Percentiles rank a stretch among this genome's conserved stretches.
Conservation (phyloP, 345 rosid species). For the Passiflora organensis region DNA sequence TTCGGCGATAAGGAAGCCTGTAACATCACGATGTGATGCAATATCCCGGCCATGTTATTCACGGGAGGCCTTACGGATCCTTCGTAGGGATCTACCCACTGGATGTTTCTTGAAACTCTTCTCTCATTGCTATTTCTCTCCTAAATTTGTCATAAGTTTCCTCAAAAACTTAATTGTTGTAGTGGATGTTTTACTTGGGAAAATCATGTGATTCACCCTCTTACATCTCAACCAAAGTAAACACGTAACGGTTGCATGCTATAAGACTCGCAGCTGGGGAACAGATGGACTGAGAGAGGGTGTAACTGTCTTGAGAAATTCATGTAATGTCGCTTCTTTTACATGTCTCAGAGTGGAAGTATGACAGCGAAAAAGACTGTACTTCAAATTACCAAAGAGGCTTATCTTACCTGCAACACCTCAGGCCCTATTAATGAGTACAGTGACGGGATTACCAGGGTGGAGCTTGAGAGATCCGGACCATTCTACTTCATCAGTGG, state of each 20-base stretch:
- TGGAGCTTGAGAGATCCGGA: conserved; percentile 38
- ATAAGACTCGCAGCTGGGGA: background rate
- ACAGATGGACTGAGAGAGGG: conserved; percentile 10
- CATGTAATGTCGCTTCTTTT: background rate
- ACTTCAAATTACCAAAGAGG: conserved; percentile 43
- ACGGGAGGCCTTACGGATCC: conserved; percentile 62
- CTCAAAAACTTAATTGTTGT: too few relatives aligned
- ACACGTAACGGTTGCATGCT: conserved; percentile 25
- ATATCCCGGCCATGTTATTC: conserved; percentile 38
- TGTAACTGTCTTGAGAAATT: too few relatives aligned
- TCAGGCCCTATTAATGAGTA: conserved; percentile 32
- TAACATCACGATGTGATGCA: conserved; percentile 54
- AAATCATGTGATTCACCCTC: too few relatives aligned
- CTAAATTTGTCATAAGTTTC: too few relatives aligned
- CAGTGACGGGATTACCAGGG: conserved; percentile 42
- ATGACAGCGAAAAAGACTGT: conserved; percentile 46
- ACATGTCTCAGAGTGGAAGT: conserved; percentile 41
- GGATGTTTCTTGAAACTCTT: too few relatives aligned
- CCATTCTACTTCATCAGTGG: conserved; percentile 61
- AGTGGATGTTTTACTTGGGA: too few relatives aligned
- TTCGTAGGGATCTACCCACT: too few relatives aligned
- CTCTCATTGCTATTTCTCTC: conserved; percentile 30
- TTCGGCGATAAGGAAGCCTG: conserved; percentile 49
- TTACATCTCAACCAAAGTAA: background rate
- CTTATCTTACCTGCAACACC: conserved; percentile 38